These are phyloP conservation scores for Ambrosiella cleistominuta DNA, from an alignment of 2,329 filamentous ascomycete species.

Conservation along the genomic window DNA sequence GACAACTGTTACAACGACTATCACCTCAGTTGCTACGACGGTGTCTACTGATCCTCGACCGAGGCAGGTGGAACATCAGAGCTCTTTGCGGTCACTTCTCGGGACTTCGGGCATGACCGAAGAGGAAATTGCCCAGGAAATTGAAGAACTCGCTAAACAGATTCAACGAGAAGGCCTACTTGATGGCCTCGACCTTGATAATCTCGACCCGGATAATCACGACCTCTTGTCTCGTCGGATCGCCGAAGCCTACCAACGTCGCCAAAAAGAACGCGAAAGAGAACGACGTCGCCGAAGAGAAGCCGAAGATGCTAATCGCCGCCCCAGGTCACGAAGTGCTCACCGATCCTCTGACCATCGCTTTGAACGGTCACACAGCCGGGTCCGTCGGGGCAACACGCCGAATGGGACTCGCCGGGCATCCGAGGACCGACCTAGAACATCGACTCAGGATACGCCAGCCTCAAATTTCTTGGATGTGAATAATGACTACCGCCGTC, in stretches of 20 bases:
- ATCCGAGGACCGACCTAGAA: constrained; percentile 33
- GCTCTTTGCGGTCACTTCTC: constrained; percentile 69
- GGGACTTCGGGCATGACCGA: constrained; percentile 62
- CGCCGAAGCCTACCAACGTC: constrained; percentile 67
- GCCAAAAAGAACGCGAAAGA: constrained; percentile 40
- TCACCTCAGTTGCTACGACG: not conserved
- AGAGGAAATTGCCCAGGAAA: constrained; percentile 68
- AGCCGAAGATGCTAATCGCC: constrained; percentile 11
- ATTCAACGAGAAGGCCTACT: constrained; percentile 76
- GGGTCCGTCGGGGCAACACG: constrained; percentile 17
- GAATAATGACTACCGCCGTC: not conserved
- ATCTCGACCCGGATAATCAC: constrained; percentile 66
- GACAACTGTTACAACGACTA: not conserved
- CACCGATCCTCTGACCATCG: constrained; percentile 17
- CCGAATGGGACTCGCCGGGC: constrained; percentile 18
- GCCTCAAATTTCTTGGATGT: not conserved
- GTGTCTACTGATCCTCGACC: constrained; percentile 14
- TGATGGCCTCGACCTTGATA: constrained; percentile 76
- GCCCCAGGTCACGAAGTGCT: constrained; percentile 18
- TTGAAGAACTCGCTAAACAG: constrained; percentile 75
- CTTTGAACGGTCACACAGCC: not conserved
- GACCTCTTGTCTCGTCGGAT: constrained; percentile 84
- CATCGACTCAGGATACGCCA: constrained; percentile 21
- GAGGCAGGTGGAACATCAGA: constrained; percentile 69
- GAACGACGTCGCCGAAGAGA: constrained; percentile 16